These are phyloP conservation scores for Pestalotiopsis sp. DNA, from an alignment of 2,329 filamentous ascomycete genomes.

Conservation along the genomic window DNA sequence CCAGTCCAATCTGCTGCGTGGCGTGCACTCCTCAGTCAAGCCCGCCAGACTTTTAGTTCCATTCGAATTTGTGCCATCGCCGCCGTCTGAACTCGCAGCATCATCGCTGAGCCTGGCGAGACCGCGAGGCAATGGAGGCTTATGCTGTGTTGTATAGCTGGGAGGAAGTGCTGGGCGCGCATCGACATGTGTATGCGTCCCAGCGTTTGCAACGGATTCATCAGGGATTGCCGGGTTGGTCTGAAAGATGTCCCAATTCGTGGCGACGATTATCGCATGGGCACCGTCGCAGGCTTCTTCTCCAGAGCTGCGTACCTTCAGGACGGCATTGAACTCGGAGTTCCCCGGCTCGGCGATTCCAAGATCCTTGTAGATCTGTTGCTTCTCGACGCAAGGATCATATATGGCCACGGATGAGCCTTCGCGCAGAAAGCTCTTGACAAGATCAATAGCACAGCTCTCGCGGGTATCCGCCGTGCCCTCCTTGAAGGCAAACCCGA, in stretches of 20 bases:
- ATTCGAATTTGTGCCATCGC: neutral
- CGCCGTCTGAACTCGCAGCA: neutral
- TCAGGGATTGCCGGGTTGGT: neutral
- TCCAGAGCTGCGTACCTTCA: neutral
- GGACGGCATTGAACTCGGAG: no score
- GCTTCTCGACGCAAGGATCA: neutral
- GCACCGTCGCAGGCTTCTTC: neutral
- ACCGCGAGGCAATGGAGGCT: neutral
- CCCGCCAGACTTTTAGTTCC: neutral
- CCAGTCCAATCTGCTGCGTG: neutral
- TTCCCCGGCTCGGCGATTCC: neutral
- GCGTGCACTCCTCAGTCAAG: no score
- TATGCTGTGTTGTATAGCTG: neutral
- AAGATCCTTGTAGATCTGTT: neutral
- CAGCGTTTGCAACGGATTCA: neutral
- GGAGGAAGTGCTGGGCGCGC: neutral
- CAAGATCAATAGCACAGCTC: neutral
- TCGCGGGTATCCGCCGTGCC: neutral
- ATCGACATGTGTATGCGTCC: neutral
- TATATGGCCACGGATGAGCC: neutral
- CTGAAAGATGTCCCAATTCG: neutral
- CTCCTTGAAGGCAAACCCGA: slow-evolving; percentile 2
- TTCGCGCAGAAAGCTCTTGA: neutral
- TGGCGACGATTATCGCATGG: neutral
- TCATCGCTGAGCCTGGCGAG: no score